Base-by-base conservation (phyloP, 208 protist genomes). In the Crithidia sp. region DNA sequence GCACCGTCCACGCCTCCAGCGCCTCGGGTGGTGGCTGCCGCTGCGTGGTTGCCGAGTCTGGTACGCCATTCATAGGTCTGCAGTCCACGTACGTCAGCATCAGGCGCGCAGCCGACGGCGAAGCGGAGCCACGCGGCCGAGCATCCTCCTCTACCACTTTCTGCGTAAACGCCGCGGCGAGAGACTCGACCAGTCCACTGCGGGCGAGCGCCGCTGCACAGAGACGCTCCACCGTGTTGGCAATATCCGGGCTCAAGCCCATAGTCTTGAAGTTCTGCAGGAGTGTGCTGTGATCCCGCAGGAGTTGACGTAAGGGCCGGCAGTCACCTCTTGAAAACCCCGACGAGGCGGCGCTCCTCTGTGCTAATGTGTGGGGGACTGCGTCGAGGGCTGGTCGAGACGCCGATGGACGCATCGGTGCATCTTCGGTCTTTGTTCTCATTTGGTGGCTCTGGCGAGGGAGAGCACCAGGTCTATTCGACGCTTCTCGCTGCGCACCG, bases 201-300 rank as follows among this genome's bases (percentile, higher is more conserved):
- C 76, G 70, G 19, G 71, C 47, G 14, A 91, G 28, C 6, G 86
- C 77, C 37, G 80, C 80, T 16, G 71, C 73, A 67, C 83, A 86
- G 19, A 74, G 74, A 6, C 65, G 67, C 45, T 76, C 79, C 40
- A 93, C 77, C 19, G 83, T 45, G 0, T 40, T n/a, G 5, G 76
- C 28, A 6, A 90, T 78, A 2, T 54, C 67, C 0, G 54, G 61
- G 49, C 60, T 78, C 16, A 67, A 53, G 40, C 81, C 74, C 50
- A 90, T 64, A 0, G 76, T 70, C 7, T 56, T 53, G 54, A 86
- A 91, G 69, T 90, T 94, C 41, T 74, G 62, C 2, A 47, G 43
- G 50, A 83, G 74, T 4, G 71, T 71, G 13, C 17, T 50, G 66
- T 91, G 86, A 40, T 80, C 65, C 12, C 67, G 70, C 39, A 91